Evolutionary conservation across 75 land plant species (phyloP).

Genomic region (Picea glauca): DNA sequence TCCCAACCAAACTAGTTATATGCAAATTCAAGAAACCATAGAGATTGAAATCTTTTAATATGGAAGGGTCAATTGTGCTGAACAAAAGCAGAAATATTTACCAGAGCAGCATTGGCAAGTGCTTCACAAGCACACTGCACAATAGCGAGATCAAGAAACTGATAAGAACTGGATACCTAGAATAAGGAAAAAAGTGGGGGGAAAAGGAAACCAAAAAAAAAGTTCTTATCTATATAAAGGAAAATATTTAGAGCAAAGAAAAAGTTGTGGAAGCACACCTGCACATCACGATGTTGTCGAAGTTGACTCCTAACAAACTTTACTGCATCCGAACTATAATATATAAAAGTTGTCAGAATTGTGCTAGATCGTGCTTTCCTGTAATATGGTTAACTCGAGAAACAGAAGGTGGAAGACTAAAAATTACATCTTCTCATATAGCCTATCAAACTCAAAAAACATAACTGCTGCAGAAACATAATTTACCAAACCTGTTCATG

Average conservation of each 20-base stretch:
- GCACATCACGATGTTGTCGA: constrained; percentile 81
- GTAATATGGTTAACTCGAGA: background rate
- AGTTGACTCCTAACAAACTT: constrained; percentile 75
- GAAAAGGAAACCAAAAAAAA: background rate
- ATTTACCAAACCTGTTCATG: constrained; percentile 60
- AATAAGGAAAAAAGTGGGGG: constrained; percentile 1
- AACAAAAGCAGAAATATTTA: constrained; percentile 17
- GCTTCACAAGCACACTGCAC: constrained; percentile 88
- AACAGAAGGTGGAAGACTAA: background rate
- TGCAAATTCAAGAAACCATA: background rate
- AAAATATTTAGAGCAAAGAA: background rate
- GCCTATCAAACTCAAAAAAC: background rate
- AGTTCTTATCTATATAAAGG: background rate
- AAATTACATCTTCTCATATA: background rate
- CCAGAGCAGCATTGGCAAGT: constrained; percentile 81
- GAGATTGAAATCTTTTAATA: background rate
- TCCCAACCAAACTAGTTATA: background rate
- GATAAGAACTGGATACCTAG: background rate
- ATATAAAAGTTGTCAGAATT: background rate
- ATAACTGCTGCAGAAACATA: background rate
- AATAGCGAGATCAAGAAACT: constrained; percentile 3
- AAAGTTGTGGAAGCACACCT: constrained; percentile 34
- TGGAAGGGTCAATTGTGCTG: background rate
- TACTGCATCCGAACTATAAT: constrained; percentile 86
- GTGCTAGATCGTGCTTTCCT: background rate